Conservation (phyloP, 495 filamentous ascomycete species). For the Neurospora sp. region DNA sequence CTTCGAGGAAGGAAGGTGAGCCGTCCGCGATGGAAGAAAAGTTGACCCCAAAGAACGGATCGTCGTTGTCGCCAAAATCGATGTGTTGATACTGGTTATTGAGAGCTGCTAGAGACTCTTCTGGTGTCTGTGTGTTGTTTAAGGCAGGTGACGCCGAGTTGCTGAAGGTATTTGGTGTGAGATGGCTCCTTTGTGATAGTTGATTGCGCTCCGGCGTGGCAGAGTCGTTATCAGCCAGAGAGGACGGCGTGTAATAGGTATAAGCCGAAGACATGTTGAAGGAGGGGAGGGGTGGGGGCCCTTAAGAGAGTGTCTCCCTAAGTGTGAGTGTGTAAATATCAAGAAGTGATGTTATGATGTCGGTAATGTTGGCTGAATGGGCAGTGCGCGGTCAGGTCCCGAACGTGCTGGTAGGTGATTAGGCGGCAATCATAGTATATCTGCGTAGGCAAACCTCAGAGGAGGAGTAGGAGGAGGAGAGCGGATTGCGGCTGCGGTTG, state of each 20-base stretch:
- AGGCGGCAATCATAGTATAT: conserved; percentile 16
- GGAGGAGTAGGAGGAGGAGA: neutral
- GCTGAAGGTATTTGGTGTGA: conserved; percentile 26
- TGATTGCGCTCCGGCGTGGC: conserved; percentile 11
- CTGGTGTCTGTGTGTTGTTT: conserved; percentile 30
- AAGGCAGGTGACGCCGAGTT: conserved; percentile 30
- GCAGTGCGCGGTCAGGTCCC: conserved; percentile 8
- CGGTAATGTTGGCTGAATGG: conserved; percentile 1
- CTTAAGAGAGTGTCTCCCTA: neutral
- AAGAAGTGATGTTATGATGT: neutral
- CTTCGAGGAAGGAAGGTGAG: conserved; percentile 27
- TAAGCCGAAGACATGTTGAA: conserved; percentile 25
- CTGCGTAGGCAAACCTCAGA: neutral
- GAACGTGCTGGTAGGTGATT: neutral
- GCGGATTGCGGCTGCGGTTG: conserved; percentile 7
- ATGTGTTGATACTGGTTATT: conserved; percentile 25
- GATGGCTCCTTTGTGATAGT: conserved; percentile 29
- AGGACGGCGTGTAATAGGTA: conserved; percentile 17
- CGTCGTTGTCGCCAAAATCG: conserved; percentile 31
- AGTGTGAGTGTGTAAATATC: conserved; percentile 11
- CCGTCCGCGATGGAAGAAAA: conserved; percentile 22
- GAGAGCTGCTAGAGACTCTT: conserved; percentile 28
- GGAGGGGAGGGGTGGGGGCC: conserved; percentile 3
- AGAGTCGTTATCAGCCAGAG: conserved; percentile 14
- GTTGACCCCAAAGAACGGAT: conserved; percentile 32